Evolutionary conservation across 164 flowering plant species (phyloP).

Genomic region (Houttuynia cordata): DNA sequence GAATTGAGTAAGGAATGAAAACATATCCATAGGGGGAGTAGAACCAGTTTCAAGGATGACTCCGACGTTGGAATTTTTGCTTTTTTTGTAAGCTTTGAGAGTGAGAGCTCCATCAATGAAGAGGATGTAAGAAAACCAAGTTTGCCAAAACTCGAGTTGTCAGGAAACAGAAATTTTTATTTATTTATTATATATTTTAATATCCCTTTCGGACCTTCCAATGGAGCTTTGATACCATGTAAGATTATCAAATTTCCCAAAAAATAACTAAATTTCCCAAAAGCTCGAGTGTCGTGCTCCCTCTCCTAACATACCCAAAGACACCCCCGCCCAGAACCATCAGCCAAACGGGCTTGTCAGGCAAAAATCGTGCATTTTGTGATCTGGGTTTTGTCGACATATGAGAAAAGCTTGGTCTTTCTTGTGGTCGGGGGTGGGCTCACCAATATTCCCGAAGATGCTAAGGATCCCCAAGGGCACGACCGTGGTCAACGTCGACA

Average conservation of each 20-base stretch:
- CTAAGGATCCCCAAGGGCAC: no score
- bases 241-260: no score
- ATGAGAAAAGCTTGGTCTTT: neutral
- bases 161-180: no score
- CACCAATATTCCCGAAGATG: no score
- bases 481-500: no score
- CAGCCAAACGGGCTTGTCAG: conserved; percentile 88
- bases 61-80: conserved; percentile 55
- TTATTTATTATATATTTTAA: no score
- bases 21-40: neutral
- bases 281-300: conserved; percentile 77
- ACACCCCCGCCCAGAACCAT: conserved; percentile 57
- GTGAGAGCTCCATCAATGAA: conserved; percentile 68
- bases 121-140: conserved; percentile 46
- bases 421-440: neutral
- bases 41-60: conserved; percentile 61
- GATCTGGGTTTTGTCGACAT: neutral
- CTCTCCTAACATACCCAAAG: conserved; percentile 57
- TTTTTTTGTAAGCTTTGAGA: conserved; percentile 62
- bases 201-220: no score
- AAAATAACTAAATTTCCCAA: no score
- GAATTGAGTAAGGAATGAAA: no score
- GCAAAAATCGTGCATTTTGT: conserved; percentile 93
- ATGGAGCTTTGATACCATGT: no score
- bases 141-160: no score